Percentiles rank a stretch among this genome's conserved stretches.
phyloP scores from a whole-genome alignment of 2,329 filamentous ascomycete species.

The Aureobasidium sp. region DNA sequence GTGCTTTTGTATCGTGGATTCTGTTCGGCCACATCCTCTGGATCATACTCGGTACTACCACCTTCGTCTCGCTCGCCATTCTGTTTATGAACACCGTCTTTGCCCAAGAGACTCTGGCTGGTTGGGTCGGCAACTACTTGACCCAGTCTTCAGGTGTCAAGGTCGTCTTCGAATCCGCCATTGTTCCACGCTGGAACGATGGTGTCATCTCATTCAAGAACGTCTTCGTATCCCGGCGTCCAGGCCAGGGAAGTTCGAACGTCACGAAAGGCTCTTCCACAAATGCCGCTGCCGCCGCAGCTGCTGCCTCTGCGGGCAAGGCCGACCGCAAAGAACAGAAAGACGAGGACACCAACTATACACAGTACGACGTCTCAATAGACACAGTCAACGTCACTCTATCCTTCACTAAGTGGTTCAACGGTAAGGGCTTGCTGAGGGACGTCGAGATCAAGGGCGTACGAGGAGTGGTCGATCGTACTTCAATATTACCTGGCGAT shows the following conservation, averaged over 20 bases:
- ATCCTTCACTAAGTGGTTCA: constrained; percentile 99
- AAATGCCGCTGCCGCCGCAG: constrained; percentile 76
- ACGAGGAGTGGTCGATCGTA: constrained; percentile 84
- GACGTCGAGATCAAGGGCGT: constrained; percentile 94
- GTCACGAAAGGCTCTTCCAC: constrained; percentile 89
- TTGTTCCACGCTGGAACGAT: constrained; percentile 91
- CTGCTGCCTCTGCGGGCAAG: constrained; percentile 51
- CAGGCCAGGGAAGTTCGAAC: constrained; percentile 71
- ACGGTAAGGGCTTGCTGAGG: constrained; percentile 82
- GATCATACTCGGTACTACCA: constrained; percentile 94
- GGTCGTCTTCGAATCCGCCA: constrained; percentile 94
- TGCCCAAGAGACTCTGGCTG: constrained; percentile 90
- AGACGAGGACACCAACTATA: constrained; percentile 93
- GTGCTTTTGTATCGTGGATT: constrained; percentile 92
- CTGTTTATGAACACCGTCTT: constrained; percentile 92
- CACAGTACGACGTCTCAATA: constrained; percentile 92
- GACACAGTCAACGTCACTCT: constrained; percentile 93
- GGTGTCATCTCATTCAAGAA: constrained; percentile 96
- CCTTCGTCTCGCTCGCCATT: constrained; percentile 88
- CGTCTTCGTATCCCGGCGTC: constrained; percentile 87
- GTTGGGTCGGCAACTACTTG: constrained; percentile 91
- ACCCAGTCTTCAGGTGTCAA: constrained; percentile 89
- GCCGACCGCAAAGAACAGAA: constrained; percentile 41
- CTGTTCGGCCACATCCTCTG: constrained; percentile 88
- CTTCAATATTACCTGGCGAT: constrained; percentile 63